These are phyloP conservation scores for Zalaria obscura DNA, from an alignment of 2,329 filamentous ascomycete genomes.

Conservation along the genomic window DNA sequence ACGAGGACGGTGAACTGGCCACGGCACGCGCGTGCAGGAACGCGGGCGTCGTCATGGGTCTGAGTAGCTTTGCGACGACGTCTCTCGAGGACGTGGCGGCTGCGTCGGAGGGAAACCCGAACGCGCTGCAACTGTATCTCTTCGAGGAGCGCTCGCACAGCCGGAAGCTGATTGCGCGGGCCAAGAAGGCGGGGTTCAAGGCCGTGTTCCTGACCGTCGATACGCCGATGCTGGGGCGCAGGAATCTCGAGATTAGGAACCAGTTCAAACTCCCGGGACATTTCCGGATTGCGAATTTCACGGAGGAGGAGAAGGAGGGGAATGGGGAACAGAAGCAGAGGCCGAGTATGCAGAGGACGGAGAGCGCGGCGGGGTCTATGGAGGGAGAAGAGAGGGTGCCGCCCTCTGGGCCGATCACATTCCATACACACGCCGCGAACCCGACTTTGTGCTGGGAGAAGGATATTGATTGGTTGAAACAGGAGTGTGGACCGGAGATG, in stretches of 20 bases:
- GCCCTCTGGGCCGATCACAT: slow-evolving; percentile 22
- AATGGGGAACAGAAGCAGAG: slow-evolving; percentile 4
- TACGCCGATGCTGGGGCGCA: slow-evolving; percentile 37
- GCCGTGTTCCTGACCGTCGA: slow-evolving; percentile 44
- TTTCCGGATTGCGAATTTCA: slow-evolving; percentile 21
- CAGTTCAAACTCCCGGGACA: slow-evolving; percentile 29
- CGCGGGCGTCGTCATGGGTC: slow-evolving; percentile 31
- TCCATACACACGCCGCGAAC: slow-evolving; percentile 25
- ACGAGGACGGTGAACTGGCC: slow-evolving; percentile 37
- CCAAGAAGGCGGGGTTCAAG: slow-evolving; percentile 33
- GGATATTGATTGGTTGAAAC: slow-evolving; percentile 35
- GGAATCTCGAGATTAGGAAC: slow-evolving; percentile 41
- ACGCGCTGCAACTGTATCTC: slow-evolving; percentile 41
- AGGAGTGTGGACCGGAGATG: slow-evolving; percentile 28
- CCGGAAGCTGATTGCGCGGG: slow-evolving; percentile 21
- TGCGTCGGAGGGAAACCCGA: slow-evolving; percentile 23
- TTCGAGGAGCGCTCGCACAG: slow-evolving; percentile 38
- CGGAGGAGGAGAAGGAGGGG: slow-evolving; percentile 10
- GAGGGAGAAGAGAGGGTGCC: slow-evolving; percentile 16
- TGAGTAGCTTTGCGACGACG: slow-evolving; percentile 35
- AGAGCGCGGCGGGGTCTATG: slow-evolving; percentile 1
- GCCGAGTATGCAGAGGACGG: slow-evolving; percentile 10
- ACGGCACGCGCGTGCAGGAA: slow-evolving; percentile 34
- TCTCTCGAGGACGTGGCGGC: slow-evolving; percentile 37
- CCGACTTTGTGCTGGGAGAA: slow-evolving; percentile 31